phyloP scores from a whole-genome alignment of 2,329 filamentous ascomycete genomes.

The Fusarium anguioides region DNA sequence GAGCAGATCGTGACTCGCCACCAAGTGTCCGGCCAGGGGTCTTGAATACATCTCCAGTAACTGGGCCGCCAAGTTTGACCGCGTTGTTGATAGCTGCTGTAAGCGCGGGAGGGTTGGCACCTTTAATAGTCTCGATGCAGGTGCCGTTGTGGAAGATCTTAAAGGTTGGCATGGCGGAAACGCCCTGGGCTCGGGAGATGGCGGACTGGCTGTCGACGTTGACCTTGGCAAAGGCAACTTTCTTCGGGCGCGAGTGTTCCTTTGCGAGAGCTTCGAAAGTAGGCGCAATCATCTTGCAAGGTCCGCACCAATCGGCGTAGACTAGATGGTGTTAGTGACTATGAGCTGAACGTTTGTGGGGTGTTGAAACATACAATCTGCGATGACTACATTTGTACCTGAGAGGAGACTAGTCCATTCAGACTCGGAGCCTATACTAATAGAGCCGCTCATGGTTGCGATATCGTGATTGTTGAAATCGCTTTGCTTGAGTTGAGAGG shows the following conservation, averaged over 20 bases:
- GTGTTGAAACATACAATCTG: conserved; percentile 77
- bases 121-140: conserved; percentile 79
- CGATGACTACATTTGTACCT: conserved; percentile 82
- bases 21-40: conserved; percentile 69
- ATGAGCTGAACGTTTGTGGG: not conserved
- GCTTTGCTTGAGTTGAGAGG: conserved; percentile 21
- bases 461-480: conserved; percentile 18
- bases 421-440: conserved; percentile 71
- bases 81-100: conserved; percentile 80
- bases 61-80: conserved; percentile 62
- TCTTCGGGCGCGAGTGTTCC: conserved; percentile 82
- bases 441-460: conserved; percentile 57
- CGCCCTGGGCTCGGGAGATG: conserved; percentile 79
- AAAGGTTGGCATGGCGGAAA: conserved; percentile 94
- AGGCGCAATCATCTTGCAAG: conserved; percentile 92
- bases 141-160: conserved; percentile 84
- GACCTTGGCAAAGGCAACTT: conserved; percentile 91
- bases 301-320: conserved; percentile 94
- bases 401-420: conserved; percentile 80
- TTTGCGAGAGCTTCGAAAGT: conserved; percentile 85
- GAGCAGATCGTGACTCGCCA: conserved; percentile 45
- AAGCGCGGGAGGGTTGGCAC: conserved; percentile 82
- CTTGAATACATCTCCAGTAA: conserved; percentile 61
- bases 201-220: conserved; percentile 86
- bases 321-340: conserved; percentile 64